These are phyloP conservation scores for Gentiana straminea DNA, from an alignment of 257 asterid species.

Conservation along the genomic window DNA sequence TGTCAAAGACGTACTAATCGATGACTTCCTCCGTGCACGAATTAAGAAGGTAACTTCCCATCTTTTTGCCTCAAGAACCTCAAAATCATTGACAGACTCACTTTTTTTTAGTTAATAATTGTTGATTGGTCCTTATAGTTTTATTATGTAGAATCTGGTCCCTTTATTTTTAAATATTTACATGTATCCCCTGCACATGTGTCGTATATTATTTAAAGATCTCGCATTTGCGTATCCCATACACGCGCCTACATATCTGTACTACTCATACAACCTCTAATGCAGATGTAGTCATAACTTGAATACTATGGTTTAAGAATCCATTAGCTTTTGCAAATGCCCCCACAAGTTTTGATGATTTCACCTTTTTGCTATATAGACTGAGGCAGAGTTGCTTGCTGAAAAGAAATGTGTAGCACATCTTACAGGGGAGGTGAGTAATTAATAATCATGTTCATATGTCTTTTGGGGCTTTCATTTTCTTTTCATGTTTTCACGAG, in stretches of 20 bases:
- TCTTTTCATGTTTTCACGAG: no score
- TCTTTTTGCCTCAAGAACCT: background rate
- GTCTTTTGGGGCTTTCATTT: no score
- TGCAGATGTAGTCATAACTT: no score
- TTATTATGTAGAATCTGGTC: no score
- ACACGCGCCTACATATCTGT: no score
- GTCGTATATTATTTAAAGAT: no score
- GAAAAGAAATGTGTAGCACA: slow-evolving; percentile 98
- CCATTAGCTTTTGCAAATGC: no score
- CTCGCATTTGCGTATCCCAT: no score
- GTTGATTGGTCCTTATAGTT: no score
- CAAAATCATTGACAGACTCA: background rate
- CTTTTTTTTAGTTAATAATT: background rate
- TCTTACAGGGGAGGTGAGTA: slow-evolving; percentile 84
- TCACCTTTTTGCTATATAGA: slow-evolving; percentile 32
- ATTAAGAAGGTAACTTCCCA: slow-evolving; percentile 49
- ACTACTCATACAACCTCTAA: no score
- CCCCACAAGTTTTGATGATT: background rate
- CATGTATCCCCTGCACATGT: no score
- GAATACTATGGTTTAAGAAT: background rate
- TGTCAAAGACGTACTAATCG: slow-evolving; percentile 62
- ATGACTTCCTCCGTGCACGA: slow-evolving; percentile 73
- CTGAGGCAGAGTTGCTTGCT: slow-evolving; percentile 91
- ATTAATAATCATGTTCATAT: background rate
- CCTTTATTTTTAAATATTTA: no score